Evolutionary conservation across 1,284 basidiomycete genomes (phyloP), one percentile per base, ranked within the genome.

Genomic region (Leccinum angustisporum): DNA sequence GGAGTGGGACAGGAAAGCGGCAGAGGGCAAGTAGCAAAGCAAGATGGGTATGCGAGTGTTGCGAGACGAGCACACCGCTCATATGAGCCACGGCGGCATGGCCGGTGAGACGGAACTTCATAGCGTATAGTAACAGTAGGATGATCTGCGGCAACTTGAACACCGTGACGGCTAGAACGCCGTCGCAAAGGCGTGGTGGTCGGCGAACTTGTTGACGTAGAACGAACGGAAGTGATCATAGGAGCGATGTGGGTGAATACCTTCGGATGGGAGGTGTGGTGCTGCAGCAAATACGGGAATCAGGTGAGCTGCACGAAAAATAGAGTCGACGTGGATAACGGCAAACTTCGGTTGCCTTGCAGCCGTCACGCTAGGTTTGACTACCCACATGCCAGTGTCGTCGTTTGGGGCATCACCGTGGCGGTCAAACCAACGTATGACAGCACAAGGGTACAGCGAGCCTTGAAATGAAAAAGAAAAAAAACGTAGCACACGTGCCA

Each of bases 371-470:
- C 54, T 51, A 11, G 60, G 51, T 14, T 51, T 36, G 5, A 65
- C 60, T 2, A 54, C 18, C 58, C 60, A 66, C 63, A 66, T 65
- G 10, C 65, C 59, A 3, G 57, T 66, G 57, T 60, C 38, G 0
- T 56, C 38, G 33, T 54, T 16, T 14, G 43, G 59, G 4, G 27
- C 31, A 18, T 65, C 30, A 5, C 30, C 38, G 0, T 58, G 9
- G 3, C 14, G 8, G 27, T 61, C 38, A 53, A 65, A 66, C 61
- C 64, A 66, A 10, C 27, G n/a, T 10, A 66, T 36, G n/a, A 65
- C 33, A 2, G 59, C 57, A 34, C 64, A 66, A 3, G 50, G 38
- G 38, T 65, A 65, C 3, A 52, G 14, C 5, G 11, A 21, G 1
- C 31, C 54, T 34, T 51, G 38, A 21, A 56, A 65, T 25, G 36